Base-by-base conservation (phyloP, 768 basidiomycete genomes). In the Pholiota conissans region DNA sequence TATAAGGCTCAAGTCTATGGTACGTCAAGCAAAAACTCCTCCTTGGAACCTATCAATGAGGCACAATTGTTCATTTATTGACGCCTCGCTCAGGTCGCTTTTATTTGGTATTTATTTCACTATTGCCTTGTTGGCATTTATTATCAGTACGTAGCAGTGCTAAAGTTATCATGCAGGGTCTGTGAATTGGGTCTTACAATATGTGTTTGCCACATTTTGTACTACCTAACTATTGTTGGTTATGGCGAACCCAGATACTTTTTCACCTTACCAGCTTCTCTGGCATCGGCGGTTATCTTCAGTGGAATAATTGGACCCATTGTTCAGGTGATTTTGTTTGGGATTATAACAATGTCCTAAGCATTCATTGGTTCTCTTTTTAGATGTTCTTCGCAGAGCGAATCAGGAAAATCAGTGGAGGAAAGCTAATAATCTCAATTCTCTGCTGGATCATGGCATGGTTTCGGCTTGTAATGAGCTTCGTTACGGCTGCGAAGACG, bases 371-470 rank as follows among this genome's bases (percentile, higher is more conserved):
- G 5, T 30, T 3, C 22, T n/a, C n/a, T n/a, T n/a, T n/a, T n/a
- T 26, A 58, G 57, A 27, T 46, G 13, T 58, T 58, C 27, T 58
- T 58, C 42, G 57, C 51, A n/a, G 24, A 58, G 11, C 35, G 57
- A n/a, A 32, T 46, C 3, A 6, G 47, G 24, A 45, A 42, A 16
- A 26, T 54, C 37, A 54, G 52, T 16, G 35, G 27, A 2, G 40
- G 40, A 29, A 32, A n/a, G 28, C 32, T 52, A 9, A 9, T 54
- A 14, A 54, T 54, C 11, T 39, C 52, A 24, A 11, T 54, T 20
- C 3, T 54, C 9, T 54, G 52, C n/a, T 54, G 52, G 52, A 20
- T 22, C 6, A 34, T 54, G 14, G 20, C 40, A 16, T 13, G 13
- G 10, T 5, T 54, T 14, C 18, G 40, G 18, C 24, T 42, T 27